phyloP scores from a whole-genome alignment of 169 alveolate species.

The Eimeria falciformis region DNA sequence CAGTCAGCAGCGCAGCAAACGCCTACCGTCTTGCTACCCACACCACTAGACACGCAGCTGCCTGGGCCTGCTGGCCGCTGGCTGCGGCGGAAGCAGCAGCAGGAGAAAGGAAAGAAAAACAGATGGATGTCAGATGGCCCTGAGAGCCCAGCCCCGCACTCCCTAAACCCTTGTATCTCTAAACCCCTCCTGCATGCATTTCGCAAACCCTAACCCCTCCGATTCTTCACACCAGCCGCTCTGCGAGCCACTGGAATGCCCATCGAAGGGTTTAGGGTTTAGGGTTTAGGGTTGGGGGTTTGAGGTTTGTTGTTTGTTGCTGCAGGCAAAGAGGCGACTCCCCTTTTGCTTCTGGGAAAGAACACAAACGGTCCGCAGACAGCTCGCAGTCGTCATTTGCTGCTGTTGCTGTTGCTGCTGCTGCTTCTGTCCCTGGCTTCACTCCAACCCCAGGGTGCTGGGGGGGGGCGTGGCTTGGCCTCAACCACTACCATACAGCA shows the following conservation, averaged over 20 bases:
- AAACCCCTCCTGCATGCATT: too few relatives aligned
- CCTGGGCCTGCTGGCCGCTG: conserved; percentile 14
- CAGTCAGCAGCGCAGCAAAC: conserved; percentile 6
- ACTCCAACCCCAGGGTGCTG: neutral
- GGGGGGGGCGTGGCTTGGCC: conserved; percentile 22
- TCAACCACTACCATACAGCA: conserved; percentile 11
- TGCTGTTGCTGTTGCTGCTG: conserved; percentile 58
- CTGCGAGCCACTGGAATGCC: too few relatives aligned
- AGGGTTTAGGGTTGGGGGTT: neutral
- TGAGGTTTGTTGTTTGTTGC: neutral
- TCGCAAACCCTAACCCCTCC: too few relatives aligned
- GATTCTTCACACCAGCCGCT: too few relatives aligned
- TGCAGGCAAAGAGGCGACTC: neutral
- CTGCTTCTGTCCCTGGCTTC: conserved; percentile 20
- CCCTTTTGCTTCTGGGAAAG: neutral
- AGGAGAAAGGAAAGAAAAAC: neutral
- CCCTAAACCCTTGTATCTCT: neutral
- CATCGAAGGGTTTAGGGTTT: neutral
- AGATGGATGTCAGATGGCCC: neutral
- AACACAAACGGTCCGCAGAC: conserved; percentile 12
- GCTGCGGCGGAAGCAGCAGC: conserved; percentile 28
- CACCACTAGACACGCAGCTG: neutral
- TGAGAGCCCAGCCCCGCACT: neutral
- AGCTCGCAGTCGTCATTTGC: neutral
- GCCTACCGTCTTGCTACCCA: neutral